Evolutionary conservation across 345 rosid genomes (phyloP), one percentile per base, ranked within the genome.

Genomic region (Nephelium lappaceum): DNA sequence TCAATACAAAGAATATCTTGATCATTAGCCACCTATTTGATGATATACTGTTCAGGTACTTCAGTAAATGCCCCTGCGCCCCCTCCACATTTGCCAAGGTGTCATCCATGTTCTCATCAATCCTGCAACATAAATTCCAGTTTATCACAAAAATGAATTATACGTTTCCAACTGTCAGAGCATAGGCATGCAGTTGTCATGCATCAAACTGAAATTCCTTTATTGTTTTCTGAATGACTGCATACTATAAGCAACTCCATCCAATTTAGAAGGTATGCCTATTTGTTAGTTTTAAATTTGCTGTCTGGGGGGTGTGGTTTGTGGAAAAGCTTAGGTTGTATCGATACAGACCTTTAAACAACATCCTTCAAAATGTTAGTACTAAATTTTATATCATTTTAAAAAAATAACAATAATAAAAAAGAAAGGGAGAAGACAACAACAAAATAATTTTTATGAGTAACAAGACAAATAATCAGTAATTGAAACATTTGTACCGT

Each of bases 71-170:
- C 74, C 89, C 89, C 67, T 86, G 89, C 11, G 87, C 89, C 18
- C 89, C 89, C 81, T 86, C 89, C 7, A 86, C 87, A 58, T 86
- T 86, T 61, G 85, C 21, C 68, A 86, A 57, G 1, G 87, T 75
- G 51, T 86, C 87, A 3, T 86, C 89, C 85, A 86, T 84, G 82
- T 86, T 86, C 77, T 86, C 89, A 31, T 86, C 89, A 74, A 86
- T 86, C 85, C 89, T 86, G 82, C 62, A 79, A 60, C 27, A 47
- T n/a, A 63, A 16, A 57, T 53, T 75, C 70, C 41, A 23, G 0
- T 8, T 3, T 11, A 64, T 15, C 10, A 36, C 49, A 58, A 21
- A 41, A 43, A 49, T 24, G 0, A 10, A 21, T 24, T 11, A 5
- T 42, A 42, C 31, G 21, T 18, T 58, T 41, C 24, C n/a, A 73